Conservation (phyloP, 1,284 basidiomycete species). For the Melampsora larici-populina region DNA sequence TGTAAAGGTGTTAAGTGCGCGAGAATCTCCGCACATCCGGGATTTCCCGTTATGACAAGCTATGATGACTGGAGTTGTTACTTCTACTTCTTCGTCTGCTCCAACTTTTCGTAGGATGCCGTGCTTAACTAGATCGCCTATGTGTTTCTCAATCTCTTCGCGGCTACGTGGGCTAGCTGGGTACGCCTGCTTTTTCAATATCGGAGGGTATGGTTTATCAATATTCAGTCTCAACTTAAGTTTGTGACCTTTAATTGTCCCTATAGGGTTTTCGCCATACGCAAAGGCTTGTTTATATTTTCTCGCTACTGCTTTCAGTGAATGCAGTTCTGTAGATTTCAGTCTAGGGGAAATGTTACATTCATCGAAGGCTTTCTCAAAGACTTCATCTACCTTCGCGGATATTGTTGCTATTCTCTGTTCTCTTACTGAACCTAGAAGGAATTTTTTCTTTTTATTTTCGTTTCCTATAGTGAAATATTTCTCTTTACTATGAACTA, state of each 20-base stretch:
- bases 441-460: neutral
- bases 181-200: slow-evolving; percentile 13
- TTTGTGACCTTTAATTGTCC: slow-evolving; percentile 1
- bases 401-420: neutral
- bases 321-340: neutral
- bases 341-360: neutral
- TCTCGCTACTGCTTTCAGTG: neutral
- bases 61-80: slow-evolving; percentile 26
- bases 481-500: neutral
- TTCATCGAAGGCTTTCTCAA: neutral
- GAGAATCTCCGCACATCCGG: slow-evolving; percentile 1
- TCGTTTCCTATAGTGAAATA: neutral
- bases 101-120: slow-evolving; percentile 23
- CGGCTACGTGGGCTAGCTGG: slow-evolving; percentile 13
- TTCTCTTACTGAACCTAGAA: neutral
- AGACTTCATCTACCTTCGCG: neutral
- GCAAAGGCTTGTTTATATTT: neutral
- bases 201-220: slow-evolving; percentile 15
- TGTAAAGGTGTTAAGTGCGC: slow-evolving; percentile 14
- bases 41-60: slow-evolving; percentile 13
- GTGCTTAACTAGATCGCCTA: neutral
- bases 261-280: slow-evolving; percentile 13
- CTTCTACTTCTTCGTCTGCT: slow-evolving; percentile 14
- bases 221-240: slow-evolving; percentile 4
- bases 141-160: neutral